Base-by-base conservation (phyloP, 805 yeast species). In the Wickerhamiella musiphila region DNA sequence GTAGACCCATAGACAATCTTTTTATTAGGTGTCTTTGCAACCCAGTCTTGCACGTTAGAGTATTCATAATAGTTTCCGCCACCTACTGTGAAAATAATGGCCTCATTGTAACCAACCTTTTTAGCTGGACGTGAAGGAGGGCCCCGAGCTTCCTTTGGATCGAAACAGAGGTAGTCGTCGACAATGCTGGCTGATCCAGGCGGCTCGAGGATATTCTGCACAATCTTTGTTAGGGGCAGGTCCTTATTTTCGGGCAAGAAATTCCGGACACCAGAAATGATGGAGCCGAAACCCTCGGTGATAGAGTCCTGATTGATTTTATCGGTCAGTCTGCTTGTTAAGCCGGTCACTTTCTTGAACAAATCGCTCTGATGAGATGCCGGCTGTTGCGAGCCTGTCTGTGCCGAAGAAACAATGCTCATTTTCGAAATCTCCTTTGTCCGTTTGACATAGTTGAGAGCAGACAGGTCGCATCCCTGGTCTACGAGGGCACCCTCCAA, bases 61-160 rank as follows among this genome's bases (percentile, higher is more conserved):
- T 86, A 90, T 57, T 90, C 99, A 40, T 79, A 58, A 51, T 83
- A 90, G 54, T 81, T 84, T 29, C 96, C 96, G 22, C 98, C 98
- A 17, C 98, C 99, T 35, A 90, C 84, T 32, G 84, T 81, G 53
- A 90, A 90, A 14, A 90, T 93, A 31, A 81, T 59, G 2, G 92
- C 71, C 43, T 82, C 90, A 37, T 71, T 72, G 52, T 79, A 82
- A 8, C 74, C 60, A 43, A 75, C 78, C 48, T 93, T 70, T 52
- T 72, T 77, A 23, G 95, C 95, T 23, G 84, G 86, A 45, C 77
- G 73, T 3, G 93, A 73, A 45, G 77, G 84, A 5, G 92, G 76
- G 4, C 96, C 96, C 42, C 96, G 68, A 2, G 81, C 73, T 29
- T 67, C 58, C 44, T 70, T 73, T 18, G 98, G 95, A 53, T 90